These are phyloP conservation scores for Cyclocybe aegerita DNA, from an alignment of 768 basidiomycete genomes.

Conservation along the genomic window DNA sequence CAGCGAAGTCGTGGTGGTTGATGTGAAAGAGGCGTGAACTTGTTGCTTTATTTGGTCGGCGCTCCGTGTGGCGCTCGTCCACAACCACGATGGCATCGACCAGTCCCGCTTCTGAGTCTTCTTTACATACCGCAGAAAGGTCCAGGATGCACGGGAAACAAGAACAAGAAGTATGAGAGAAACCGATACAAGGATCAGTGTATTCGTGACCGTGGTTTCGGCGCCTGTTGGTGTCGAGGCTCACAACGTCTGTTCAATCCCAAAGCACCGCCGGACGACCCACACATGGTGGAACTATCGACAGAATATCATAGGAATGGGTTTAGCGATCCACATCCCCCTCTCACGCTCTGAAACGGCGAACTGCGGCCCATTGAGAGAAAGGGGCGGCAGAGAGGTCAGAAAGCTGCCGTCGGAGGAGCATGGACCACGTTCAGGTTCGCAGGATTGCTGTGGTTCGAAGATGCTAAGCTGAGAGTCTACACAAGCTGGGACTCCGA, in stretches of 20 bases:
- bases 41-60: no score
- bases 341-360: conserved; percentile 73
- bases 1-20: no score
- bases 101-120: not conserved
- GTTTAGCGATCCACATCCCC: conserved; percentile 66
- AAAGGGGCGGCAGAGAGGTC: conserved; percentile 52
- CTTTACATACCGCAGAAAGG: conserved; percentile 1
- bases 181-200: conserved; percentile 29
- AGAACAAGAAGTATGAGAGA: conserved; percentile 22
- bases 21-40: no score
- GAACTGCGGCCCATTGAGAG: conserved; percentile 75
- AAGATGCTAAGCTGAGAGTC: not conserved
- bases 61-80: no score
- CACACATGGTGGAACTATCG: conserved; percentile 13
- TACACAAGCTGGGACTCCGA: conserved; percentile 24
- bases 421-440: conserved; percentile 28
- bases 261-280: conserved; percentile 23
- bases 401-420: conserved; percentile 23
- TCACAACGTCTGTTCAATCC: not conserved
- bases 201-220: conserved; percentile 15
- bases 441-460: not conserved
- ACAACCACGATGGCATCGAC: not conserved
- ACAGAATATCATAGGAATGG: conserved; percentile 24
- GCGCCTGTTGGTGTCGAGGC: not conserved
- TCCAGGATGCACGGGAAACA: conserved; percentile 5